These are phyloP conservation scores for Candida berthetii DNA, from an alignment of 805 yeast species.

Conservation along the genomic window DNA sequence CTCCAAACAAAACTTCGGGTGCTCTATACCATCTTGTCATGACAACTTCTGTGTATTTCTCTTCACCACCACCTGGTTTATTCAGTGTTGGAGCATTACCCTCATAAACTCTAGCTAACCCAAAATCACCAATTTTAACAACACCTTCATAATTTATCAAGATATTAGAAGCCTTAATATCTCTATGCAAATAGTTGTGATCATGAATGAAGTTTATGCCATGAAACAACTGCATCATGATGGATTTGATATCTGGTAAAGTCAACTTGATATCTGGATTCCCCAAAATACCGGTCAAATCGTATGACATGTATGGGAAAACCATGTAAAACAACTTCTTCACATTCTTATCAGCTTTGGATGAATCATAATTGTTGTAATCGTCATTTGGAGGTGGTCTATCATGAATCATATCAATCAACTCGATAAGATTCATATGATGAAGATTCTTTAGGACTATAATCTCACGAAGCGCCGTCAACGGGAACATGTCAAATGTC, in stretches of 20 bases:
- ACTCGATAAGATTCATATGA: constrained; percentile 68
- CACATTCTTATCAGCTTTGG: constrained; percentile 7
- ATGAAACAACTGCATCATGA: constrained; percentile 68
- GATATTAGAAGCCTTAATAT: constrained; percentile 94
- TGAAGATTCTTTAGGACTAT: constrained; percentile 65
- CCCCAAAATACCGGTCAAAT: constrained; percentile 82
- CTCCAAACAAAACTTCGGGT: constrained; percentile 87
- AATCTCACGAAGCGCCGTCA: constrained; percentile 92
- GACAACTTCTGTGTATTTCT: constrained; percentile 58
- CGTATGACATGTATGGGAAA: constrained; percentile 88
- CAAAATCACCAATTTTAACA: constrained; percentile 92
- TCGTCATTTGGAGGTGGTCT: constrained; percentile 21
- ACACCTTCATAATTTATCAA: constrained; percentile 70
- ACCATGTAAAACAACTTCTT: constrained; percentile 68
- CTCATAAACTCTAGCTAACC: constrained; percentile 73
- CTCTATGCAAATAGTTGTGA: constrained; percentile 65
- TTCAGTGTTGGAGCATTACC: constrained; percentile 53
- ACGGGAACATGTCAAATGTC: constrained; percentile 63
- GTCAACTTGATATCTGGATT: constrained; percentile 62
- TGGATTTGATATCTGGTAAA: constrained; percentile 72
- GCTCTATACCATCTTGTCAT: constrained; percentile 98
- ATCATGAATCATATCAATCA: constrained; percentile 74
- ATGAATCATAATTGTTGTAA: constrained; percentile 1
- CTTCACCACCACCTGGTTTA: constrained; percentile 36
- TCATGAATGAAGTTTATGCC: constrained; percentile 82